Percentiles rank a stretch among this genome's conserved stretches.
These are phyloP conservation scores for Viridothelium virens DNA, from an alignment of 495 filamentous ascomycete genomes.

Conservation along the genomic window DNA sequence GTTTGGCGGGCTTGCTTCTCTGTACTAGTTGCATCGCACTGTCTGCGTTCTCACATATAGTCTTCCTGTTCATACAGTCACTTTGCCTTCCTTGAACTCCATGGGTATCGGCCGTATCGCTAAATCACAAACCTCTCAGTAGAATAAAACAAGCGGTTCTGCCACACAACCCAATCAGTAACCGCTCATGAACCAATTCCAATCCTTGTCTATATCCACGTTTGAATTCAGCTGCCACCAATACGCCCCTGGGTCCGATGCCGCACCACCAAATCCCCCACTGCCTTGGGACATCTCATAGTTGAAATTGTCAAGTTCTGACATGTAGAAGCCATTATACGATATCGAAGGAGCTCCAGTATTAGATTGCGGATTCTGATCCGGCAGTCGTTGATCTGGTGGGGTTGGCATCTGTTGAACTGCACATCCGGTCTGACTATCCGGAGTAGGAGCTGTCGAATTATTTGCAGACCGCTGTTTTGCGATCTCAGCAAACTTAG, in stretches of 20 bases:
- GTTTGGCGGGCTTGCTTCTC: too few relatives aligned
- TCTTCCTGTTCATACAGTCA: neutral
- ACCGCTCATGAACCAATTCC: conserved; percentile 32
- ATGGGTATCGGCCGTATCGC: neutral
- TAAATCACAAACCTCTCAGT: conserved; percentile 14
- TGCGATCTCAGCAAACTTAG: conserved; percentile 9
- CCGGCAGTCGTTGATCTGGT: neutral
- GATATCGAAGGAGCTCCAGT: conserved; percentile 24
- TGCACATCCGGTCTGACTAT: neutral
- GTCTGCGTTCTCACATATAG: too few relatives aligned
- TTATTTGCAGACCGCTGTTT: neutral
- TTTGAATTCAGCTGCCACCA: conserved; percentile 20
- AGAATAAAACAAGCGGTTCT: too few relatives aligned
- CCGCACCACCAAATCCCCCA: neutral
- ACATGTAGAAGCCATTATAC: conserved; percentile 30
- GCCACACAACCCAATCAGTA: neutral
- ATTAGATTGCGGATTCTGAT: conserved; percentile 5
- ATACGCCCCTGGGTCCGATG: neutral
- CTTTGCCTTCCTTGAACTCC: neutral
- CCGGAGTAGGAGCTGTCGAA: conserved; percentile 2
- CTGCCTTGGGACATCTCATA: neutral
- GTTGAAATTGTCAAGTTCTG: conserved; percentile 16
- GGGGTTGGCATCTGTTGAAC: conserved; percentile 4
- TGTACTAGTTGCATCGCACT: too few relatives aligned
- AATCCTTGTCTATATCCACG: conserved; percentile 30